A percentile compares a stretch with the other conserved stretches of the same genome.
Conservation (phyloP, 2,329 filamentous ascomycete species). For the Magnaporthiopsis incrustans region DNA sequence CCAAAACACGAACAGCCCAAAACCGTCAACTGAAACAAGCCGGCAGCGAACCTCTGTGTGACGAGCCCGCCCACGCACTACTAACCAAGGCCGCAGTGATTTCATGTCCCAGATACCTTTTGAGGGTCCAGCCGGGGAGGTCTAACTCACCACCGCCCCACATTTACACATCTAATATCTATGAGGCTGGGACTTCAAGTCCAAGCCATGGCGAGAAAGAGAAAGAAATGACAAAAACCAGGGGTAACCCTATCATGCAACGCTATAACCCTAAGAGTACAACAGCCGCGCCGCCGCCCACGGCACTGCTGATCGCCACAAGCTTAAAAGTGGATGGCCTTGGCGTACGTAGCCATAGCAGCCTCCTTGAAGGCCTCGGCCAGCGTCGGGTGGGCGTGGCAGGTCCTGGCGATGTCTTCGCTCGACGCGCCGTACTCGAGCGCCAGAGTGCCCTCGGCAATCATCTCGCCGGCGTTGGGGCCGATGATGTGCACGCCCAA, state of each 20-base stretch:
- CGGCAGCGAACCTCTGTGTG: not conserved
- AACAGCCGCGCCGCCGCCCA: conserved; percentile 1
- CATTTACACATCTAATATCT: not conserved
- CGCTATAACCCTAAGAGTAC: conserved; percentile 7
- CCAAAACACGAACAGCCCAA: not conserved
- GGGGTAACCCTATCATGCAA: conserved; percentile 6
- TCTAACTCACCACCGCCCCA: not conserved
- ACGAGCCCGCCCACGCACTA: not conserved
- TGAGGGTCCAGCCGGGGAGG: not conserved
- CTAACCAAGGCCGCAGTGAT: not conserved
- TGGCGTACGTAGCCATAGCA: conserved; percentile 92
- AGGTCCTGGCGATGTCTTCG: conserved; percentile 91
- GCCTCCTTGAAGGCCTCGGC: conserved; percentile 99
- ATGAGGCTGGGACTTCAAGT: not conserved
- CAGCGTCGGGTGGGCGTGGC: conserved; percentile 92
- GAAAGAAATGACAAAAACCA: not conserved
- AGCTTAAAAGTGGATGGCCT: conserved; percentile 86
- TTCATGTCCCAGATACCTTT: not conserved
- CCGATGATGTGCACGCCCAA: conserved; percentile 96
- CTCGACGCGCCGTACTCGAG: conserved; percentile 93
- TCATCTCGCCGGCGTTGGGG: conserved; percentile 96
- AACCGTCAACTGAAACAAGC: not conserved
- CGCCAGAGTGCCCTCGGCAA: conserved; percentile 90
- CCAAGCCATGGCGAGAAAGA: not conserved
- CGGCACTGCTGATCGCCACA: conserved; percentile 2